A percentile compares a stretch with the other conserved stretches of the same genome.
Evolutionary conservation across 768 basidiomycete species (phyloP).

Genomic region (Psilocybe azurescens): DNA sequence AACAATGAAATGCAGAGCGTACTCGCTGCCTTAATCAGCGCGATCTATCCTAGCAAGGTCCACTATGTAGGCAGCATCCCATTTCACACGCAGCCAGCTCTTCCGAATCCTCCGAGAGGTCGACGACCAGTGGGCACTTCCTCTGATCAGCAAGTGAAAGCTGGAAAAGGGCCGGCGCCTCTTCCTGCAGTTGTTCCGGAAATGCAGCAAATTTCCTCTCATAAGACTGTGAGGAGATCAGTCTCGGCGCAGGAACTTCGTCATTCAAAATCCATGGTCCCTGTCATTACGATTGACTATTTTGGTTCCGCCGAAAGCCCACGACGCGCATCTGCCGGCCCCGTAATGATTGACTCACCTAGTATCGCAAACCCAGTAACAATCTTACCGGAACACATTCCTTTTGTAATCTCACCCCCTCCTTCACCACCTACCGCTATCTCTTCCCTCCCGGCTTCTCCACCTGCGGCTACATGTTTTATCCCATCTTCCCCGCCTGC

Average conservation of each 20-base stretch:
- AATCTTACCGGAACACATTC: background rate
- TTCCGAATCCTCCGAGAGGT: constrained; percentile 8
- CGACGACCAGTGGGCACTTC: constrained; percentile 16
- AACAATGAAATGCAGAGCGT: constrained; percentile 33
- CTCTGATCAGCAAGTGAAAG: constrained; percentile 17
- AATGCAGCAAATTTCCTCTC: background rate
- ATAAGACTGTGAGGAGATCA: constrained; percentile 10
- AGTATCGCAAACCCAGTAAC: constrained; percentile 5
- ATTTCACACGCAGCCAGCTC: constrained; percentile 9
- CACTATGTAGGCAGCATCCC: constrained; percentile 11
- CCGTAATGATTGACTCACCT: constrained; percentile 11
- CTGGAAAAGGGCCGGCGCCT: background rate
- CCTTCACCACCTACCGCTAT: constrained; percentile 13
- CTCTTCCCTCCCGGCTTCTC: constrained; percentile 1
- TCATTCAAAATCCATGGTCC: constrained; percentile 28
- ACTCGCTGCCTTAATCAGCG: constrained; percentile 31
- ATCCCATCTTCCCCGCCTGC: constrained; percentile 13
- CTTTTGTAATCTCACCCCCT: background rate
- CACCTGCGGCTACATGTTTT: background rate
- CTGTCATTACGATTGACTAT: constrained; percentile 30
- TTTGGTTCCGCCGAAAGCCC: constrained; percentile 26
- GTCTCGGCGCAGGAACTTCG: constrained; percentile 19
- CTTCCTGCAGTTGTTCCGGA: background rate
- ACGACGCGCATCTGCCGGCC: constrained; percentile 7
- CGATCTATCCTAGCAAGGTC: constrained; percentile 17